phyloP scores from a whole-genome alignment of 169 alveolate species.

The Eimeria falciformis region DNA sequence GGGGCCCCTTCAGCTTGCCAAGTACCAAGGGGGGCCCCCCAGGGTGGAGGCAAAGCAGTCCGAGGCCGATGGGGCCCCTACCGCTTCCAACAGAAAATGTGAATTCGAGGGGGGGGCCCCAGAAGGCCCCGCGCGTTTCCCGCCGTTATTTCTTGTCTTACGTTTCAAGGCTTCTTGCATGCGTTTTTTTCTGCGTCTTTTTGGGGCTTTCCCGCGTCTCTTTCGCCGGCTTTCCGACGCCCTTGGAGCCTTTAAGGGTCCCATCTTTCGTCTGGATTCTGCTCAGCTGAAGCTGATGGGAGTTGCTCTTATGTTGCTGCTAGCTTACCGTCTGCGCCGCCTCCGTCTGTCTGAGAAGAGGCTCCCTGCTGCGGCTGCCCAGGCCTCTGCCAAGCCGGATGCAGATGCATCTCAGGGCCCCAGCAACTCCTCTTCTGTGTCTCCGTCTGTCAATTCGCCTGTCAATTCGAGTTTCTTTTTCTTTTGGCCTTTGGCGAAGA shows the following conservation, averaged over 20 bases:
- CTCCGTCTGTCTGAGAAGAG: background rate
- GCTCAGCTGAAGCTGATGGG: background rate
- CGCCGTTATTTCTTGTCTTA: too few relatives aligned
- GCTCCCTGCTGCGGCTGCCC: background rate
- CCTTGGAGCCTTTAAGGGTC: background rate
- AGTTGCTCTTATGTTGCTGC: slow-evolving; percentile 3
- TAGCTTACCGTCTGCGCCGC: slow-evolving; percentile 30
- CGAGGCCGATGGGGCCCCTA: too few relatives aligned
- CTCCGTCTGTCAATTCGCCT: background rate
- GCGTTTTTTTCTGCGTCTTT: background rate
- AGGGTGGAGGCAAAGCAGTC: too few relatives aligned
- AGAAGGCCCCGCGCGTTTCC: too few relatives aligned
- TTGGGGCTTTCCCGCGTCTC: background rate
- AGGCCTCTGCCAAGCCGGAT: background rate
- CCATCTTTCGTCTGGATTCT: background rate
- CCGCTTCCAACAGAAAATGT: too few relatives aligned
- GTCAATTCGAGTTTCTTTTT: background rate
- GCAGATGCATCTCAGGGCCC: background rate
- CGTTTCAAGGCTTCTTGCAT: slow-evolving; percentile 2
- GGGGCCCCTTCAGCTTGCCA: too few relatives aligned
- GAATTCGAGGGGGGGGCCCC: too few relatives aligned
- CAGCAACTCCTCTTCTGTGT: background rate
- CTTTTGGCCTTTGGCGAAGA: background rate
- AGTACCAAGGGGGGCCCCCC: too few relatives aligned
- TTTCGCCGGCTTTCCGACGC: background rate